Percentiles rank a stretch among this genome's conserved stretches.
These are phyloP conservation scores for Aspergillus funiculosus DNA, from an alignment of 495 filamentous ascomycete genomes.

Conservation along the genomic window DNA sequence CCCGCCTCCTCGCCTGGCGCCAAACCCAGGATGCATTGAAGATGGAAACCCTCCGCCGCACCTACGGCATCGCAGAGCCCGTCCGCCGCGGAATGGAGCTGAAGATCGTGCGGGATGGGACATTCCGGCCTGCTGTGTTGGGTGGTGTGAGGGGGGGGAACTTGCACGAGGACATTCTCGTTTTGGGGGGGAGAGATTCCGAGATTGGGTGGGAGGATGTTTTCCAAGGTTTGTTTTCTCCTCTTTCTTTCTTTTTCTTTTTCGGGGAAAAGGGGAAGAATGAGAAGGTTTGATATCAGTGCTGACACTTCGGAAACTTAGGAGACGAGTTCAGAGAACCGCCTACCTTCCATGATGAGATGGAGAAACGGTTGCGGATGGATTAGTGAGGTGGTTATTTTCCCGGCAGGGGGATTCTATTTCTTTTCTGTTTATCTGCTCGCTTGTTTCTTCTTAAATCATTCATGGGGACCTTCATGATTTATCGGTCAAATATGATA, in stretches of 20 bases:
- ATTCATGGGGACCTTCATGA: neutral
- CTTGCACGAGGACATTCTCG: conserved; percentile 76
- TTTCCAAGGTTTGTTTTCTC: conserved; percentile 47
- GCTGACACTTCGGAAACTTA: conserved; percentile 26
- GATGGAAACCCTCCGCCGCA: conserved; percentile 78
- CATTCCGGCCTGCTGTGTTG: conserved; percentile 45
- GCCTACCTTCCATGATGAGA: conserved; percentile 79
- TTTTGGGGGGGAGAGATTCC: conserved; percentile 59
- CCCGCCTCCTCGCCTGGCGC: conserved; percentile 77
- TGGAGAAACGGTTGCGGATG: conserved; percentile 84
- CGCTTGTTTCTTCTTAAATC: conserved; percentile 9
- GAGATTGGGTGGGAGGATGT: conserved; percentile 89
- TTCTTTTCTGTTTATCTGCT: conserved; percentile 13
- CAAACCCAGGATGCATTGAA: conserved; percentile 78
- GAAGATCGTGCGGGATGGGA: conserved; percentile 64
- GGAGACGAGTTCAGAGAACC: conserved; percentile 56
- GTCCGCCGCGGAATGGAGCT: conserved; percentile 93
- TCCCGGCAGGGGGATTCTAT: neutral
- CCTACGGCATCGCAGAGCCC: conserved; percentile 90
- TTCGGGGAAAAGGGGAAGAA: neutral
- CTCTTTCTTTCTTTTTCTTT: conserved; percentile 12
- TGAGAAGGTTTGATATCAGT: neutral
- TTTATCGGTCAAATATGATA: neutral
- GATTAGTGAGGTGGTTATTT: conserved; percentile 44
- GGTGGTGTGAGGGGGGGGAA: conserved; percentile 36